Evolutionary conservation across 2,329 filamentous ascomycete genomes (phyloP).

Genomic region (Chaetomium globosum): DNA sequence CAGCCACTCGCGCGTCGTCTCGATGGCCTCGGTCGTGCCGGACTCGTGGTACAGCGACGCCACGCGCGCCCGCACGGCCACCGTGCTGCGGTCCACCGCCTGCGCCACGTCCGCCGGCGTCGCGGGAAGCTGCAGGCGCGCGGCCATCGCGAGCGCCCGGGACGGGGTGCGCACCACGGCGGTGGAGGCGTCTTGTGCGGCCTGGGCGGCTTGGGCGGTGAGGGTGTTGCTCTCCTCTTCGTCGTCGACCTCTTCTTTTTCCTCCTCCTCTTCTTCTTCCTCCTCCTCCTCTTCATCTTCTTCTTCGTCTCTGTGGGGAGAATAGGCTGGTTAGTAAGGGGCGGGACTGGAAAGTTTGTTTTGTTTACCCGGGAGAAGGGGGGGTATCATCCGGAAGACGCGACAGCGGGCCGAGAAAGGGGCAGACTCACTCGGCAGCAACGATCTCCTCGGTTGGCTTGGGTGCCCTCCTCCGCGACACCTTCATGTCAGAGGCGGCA

Average conservation of each 20-base stretch:
- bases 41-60: constrained; percentile 65
- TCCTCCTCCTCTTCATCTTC: constrained; percentile 2
- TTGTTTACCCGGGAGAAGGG: constrained; percentile 13
- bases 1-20: constrained; percentile 67
- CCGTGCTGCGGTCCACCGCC: constrained; percentile 71
- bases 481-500: constrained; percentile 47
- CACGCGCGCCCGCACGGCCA: constrained; percentile 68
- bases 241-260: neutral
- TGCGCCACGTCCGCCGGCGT: constrained; percentile 78
- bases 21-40: constrained; percentile 66
- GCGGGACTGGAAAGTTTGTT: constrained; percentile 6
- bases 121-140: constrained; percentile 72
- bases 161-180: constrained; percentile 54
- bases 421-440: constrained; percentile 49
- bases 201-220: constrained; percentile 34
- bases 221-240: constrained; percentile 17
- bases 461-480: constrained; percentile 50
- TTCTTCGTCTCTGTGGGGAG: neutral
- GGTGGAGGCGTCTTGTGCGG: constrained; percentile 44
- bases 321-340: neutral
- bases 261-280: neutral
- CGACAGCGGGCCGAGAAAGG: neutral
- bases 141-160: constrained; percentile 57
- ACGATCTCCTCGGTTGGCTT: constrained; percentile 51
- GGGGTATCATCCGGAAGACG: neutral